These are phyloP conservation scores for Torulaspora quercuum DNA, from an alignment of 805 yeast genomes.

Conservation along the genomic window DNA sequence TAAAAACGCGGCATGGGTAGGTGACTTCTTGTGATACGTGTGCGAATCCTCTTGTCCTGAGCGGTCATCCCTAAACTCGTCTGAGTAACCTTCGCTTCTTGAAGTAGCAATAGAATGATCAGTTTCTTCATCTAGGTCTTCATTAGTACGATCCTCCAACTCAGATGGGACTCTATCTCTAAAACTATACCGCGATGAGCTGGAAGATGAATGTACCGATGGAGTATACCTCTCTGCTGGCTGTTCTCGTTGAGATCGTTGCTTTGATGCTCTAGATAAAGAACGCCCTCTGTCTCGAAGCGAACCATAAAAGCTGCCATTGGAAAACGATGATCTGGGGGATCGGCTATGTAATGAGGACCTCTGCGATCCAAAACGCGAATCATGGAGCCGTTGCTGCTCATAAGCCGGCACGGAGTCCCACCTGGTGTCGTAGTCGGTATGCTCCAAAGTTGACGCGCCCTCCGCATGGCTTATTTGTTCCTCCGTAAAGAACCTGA, in stretches of 20 bases:
- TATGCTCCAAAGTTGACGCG: slow-evolving; percentile 67
- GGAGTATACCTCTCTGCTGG: slow-evolving; percentile 11
- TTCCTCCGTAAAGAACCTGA: slow-evolving; percentile 77
- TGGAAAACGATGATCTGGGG: slow-evolving; percentile 23
- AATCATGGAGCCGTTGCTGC: slow-evolving; percentile 40
- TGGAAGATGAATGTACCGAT: slow-evolving; percentile 36
- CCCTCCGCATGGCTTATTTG: slow-evolving; percentile 88
- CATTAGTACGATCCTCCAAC: slow-evolving; percentile 34
- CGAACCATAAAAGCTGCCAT: slow-evolving; percentile 17
- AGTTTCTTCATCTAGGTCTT: slow-evolving; percentile 33
- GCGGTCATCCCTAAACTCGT: slow-evolving; percentile 26
- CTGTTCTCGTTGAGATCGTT: slow-evolving; percentile 8
- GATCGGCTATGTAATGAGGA: slow-evolving; percentile 26
- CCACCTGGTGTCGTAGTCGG: slow-evolving; percentile 75
- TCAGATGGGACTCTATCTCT: slow-evolving; percentile 41
- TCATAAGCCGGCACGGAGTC: slow-evolving; percentile 50
- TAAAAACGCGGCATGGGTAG: slow-evolving; percentile 32
- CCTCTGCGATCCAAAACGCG: slow-evolving; percentile 25
- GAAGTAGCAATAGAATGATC: slow-evolving; percentile 22
- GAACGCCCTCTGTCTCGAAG: slow-evolving; percentile 25
- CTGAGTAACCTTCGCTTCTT: slow-evolving; percentile 19
- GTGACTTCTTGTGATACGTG: slow-evolving; percentile 25
- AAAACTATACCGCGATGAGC: slow-evolving; percentile 37
- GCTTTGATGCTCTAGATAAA: slow-evolving; percentile 15
- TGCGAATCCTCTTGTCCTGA: slow-evolving; percentile 21